A percentile compares a stretch with the other conserved stretches of the same genome.
phyloP scores from a whole-genome alignment of 2,329 filamentous ascomycete genomes.

The Cytospora paraplurivora region DNA sequence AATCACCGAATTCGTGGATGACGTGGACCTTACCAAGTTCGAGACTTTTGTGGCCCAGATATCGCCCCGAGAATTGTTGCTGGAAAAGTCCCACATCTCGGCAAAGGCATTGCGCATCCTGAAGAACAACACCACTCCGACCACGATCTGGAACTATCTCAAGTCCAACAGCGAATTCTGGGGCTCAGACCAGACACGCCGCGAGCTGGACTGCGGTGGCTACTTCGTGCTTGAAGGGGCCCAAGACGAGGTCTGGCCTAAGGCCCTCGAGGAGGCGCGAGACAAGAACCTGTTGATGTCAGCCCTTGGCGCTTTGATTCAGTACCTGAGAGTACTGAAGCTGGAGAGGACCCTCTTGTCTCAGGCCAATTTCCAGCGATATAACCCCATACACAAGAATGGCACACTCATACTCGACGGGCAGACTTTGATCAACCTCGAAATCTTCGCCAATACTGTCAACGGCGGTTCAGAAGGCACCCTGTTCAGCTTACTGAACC shows the following conservation, averaged over 20 bases:
- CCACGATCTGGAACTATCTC: slow-evolving; percentile 92
- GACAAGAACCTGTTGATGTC: slow-evolving; percentile 87
- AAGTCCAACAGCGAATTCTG: slow-evolving; percentile 90
- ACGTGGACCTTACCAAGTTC: slow-evolving; percentile 91
- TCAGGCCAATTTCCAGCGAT: slow-evolving; percentile 87
- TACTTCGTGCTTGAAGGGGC: slow-evolving; percentile 70
- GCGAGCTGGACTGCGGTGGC: slow-evolving; percentile 75
- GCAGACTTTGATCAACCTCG: slow-evolving; percentile 96
- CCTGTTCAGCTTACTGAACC: slow-evolving; percentile 85
- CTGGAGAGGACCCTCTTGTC: slow-evolving; percentile 85
- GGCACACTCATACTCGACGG: slow-evolving; percentile 91
- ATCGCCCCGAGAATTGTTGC: slow-evolving; percentile 80
- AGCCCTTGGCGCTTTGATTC: slow-evolving; percentile 82
- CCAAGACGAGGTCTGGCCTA: slow-evolving; percentile 71
- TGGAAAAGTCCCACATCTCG: slow-evolving; percentile 86
- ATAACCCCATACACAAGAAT: slow-evolving; percentile 88
- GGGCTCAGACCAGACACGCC: slow-evolving; percentile 78
- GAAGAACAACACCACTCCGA: slow-evolving; percentile 92
- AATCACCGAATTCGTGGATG: slow-evolving; percentile 88
- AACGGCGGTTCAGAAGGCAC: slow-evolving; percentile 86
- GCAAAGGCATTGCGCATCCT: slow-evolving; percentile 89
- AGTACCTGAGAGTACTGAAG: slow-evolving; percentile 84
- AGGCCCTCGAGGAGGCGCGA: slow-evolving; percentile 68
- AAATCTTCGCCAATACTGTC: slow-evolving; percentile 90
- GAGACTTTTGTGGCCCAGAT: slow-evolving; percentile 96